Percentiles rank a stretch among this genome's conserved stretches.
phyloP scores from a whole-genome alignment of 768 basidiomycete species.

The Cystobasidium tubakii region DNA sequence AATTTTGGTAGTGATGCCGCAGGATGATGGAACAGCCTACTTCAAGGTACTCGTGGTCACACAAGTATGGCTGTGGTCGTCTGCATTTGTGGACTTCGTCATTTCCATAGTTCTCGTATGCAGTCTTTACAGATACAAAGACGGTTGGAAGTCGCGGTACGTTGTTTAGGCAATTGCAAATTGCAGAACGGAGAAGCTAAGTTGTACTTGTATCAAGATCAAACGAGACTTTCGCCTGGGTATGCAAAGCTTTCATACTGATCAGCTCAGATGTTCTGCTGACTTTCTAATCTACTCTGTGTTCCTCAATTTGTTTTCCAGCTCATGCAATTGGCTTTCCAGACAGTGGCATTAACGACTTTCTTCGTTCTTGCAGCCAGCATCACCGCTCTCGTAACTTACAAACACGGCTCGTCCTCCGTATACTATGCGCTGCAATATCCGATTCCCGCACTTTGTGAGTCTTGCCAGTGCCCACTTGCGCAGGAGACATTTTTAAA shows the following conservation, averaged over 20 bases:
- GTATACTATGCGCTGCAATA: conserved; percentile 9
- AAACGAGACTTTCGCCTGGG: conserved; percentile 14
- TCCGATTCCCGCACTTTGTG: conserved; percentile 6
- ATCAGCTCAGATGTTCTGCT: background rate
- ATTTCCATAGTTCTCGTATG: background rate
- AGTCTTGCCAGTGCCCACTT: background rate
- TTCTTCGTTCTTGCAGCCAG: background rate
- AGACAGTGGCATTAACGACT: background rate
- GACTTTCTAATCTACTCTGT: background rate
- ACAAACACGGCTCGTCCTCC: background rate
- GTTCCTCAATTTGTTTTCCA: background rate
- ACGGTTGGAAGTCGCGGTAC: background rate
- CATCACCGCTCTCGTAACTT: background rate
- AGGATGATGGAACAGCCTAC: background rate
- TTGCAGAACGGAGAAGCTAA: background rate
- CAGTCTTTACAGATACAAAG: conserved; percentile 2
- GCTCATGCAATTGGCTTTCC: conserved; percentile 20
- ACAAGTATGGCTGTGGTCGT: background rate
- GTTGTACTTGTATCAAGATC: background rate
- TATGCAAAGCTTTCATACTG: background rate
- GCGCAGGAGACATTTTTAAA: too few relatives aligned
- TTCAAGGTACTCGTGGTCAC: background rate
- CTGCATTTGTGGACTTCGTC: conserved; percentile 8
- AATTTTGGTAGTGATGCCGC: background rate
- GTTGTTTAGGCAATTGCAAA: background rate